Percentiles rank a stretch among this genome's conserved stretches.
These are phyloP conservation scores for Mesostigma viride DNA, from an alignment of 139 green algal genomes.

Conservation along the genomic window DNA sequence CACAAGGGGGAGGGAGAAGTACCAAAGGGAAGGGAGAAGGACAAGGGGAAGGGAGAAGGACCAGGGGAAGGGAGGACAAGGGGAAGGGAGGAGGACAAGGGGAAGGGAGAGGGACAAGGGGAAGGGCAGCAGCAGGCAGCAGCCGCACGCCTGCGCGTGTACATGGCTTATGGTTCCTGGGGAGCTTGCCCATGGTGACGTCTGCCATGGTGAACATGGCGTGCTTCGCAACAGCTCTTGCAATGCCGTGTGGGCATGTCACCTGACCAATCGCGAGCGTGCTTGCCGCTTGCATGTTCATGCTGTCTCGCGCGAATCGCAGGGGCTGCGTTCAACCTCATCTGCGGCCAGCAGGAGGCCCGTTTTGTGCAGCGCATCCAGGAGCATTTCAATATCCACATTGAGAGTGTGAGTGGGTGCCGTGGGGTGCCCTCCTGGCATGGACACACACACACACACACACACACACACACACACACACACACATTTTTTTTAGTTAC, in stretches of 20 bases:
- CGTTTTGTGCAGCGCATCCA: constrained; percentile 54
- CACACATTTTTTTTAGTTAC: neutral
- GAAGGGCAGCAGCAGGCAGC: neutral
- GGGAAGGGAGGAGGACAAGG: too few relatives aligned
- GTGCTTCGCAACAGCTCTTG: neutral
- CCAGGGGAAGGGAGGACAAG: too few relatives aligned
- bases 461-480: too few relatives aligned
- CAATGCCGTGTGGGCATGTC: neutral
- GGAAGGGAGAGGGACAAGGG: neutral
- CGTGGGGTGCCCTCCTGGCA: too few relatives aligned
- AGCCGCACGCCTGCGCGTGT: too few relatives aligned
- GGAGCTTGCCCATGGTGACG: neutral
- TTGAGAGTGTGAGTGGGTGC: constrained; percentile 50
- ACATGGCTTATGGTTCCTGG: neutral
- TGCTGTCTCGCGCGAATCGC: constrained; percentile 3
- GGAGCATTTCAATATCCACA: constrained; percentile 72
- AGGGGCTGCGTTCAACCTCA: constrained; percentile 37
- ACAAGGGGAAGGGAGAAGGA: too few relatives aligned
- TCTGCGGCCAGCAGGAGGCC: constrained; percentile 30
- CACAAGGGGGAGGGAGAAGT: too few relatives aligned
- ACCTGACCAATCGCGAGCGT: neutral
- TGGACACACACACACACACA: too few relatives aligned
- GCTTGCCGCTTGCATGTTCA: neutral
- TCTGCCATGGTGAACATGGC: neutral
- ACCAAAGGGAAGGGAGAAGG: too few relatives aligned